Evolutionary conservation across 352 stramenopile genomes (phyloP).

Genomic region (Phytophthora pluvialis): DNA sequence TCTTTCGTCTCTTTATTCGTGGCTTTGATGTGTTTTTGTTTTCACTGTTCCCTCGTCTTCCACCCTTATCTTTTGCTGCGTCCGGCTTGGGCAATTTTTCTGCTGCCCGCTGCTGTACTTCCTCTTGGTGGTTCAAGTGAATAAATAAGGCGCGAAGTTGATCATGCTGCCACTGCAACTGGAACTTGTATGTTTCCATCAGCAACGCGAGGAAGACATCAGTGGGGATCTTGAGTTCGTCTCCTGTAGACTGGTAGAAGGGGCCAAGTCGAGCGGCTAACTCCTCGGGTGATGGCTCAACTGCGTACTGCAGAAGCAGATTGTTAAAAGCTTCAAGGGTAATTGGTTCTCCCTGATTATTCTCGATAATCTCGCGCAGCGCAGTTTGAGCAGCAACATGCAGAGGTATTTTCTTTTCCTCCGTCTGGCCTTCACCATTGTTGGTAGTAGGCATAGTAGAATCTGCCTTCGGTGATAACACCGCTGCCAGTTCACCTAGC

Average conservation of each 20-base stretch:
- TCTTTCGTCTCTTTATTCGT: conserved; percentile 43
- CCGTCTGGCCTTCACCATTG: background rate
- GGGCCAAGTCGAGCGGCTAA: conserved; percentile 39
- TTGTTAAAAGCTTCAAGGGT: conserved; percentile 62
- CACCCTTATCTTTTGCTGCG: background rate
- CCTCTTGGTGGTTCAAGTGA: conserved; percentile 41
- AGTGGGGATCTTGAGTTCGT: conserved; percentile 59
- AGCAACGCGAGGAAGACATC: conserved; percentile 59
- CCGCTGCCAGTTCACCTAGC: conserved; percentile 17
- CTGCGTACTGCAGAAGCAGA: conserved; percentile 49
- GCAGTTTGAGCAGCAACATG: conserved; percentile 28
- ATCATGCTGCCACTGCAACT: conserved; percentile 54
- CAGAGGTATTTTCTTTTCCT: conserved; percentile 1
- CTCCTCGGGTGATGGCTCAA: conserved; percentile 37
- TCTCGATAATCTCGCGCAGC: conserved; percentile 31
- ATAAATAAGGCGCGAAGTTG: conserved; percentile 55
- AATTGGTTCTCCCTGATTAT: conserved; percentile 45
- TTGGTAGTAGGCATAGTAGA: background rate
- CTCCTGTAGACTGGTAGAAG: conserved; percentile 61
- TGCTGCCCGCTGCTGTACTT: conserved; percentile 19
- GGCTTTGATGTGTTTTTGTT: conserved; percentile 18
- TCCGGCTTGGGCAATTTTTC: conserved; percentile 14
- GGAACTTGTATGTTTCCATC: conserved; percentile 52
- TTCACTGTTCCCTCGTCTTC: background rate
- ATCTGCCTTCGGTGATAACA: background rate